These are phyloP conservation scores for Penicillium maclennaniae DNA, from an alignment of 495 filamentous ascomycete species.

Conservation along the genomic window DNA sequence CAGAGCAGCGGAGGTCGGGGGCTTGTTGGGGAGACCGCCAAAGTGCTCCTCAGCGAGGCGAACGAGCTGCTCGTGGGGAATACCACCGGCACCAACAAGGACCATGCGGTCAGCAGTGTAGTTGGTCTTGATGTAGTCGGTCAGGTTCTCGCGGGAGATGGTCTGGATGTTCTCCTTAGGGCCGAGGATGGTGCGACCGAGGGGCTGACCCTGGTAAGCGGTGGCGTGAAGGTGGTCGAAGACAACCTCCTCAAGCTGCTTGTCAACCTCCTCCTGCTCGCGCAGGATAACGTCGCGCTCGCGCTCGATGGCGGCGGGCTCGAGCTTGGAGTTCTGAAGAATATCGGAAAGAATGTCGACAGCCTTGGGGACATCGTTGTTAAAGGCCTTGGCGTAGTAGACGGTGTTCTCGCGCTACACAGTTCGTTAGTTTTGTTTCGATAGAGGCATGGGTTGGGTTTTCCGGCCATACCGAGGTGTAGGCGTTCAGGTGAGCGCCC, in stretches of 20 bases:
- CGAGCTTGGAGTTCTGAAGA: constrained; percentile 97
- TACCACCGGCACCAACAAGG: constrained; percentile 88
- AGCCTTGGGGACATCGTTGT: constrained; percentile 88
- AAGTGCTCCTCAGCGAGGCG: constrained; percentile 97
- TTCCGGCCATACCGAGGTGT: constrained; percentile 82
- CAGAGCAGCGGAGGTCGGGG: constrained; percentile 64
- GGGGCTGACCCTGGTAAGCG: constrained; percentile 90
- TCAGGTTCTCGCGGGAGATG: constrained; percentile 85
- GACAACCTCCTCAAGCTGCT: constrained; percentile 98
- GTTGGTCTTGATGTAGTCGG: constrained; percentile 97
- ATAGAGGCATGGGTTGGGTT: constrained; percentile 9
- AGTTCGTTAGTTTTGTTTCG: constrained; percentile 30
- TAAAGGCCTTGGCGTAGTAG: constrained; percentile 99
- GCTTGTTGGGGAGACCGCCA: constrained; percentile 64
- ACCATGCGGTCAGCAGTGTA: constrained; percentile 99
- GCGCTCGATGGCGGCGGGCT: constrained; percentile 85
- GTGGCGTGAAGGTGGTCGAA: constrained; percentile 99
- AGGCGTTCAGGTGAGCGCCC: constrained; percentile 98
- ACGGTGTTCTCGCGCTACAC: constrained; percentile 93
- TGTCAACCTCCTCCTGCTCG: constrained; percentile 99
- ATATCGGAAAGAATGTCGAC: constrained; percentile 99
- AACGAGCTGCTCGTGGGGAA: constrained; percentile 91
- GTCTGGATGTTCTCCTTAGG: constrained; percentile 97
- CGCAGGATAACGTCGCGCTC: constrained; percentile 97
- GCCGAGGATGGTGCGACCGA: constrained; percentile 96